These are phyloP conservation scores for Claviceps arundinis DNA, from an alignment of 2,329 filamentous ascomycete genomes.

Conservation along the genomic window DNA sequence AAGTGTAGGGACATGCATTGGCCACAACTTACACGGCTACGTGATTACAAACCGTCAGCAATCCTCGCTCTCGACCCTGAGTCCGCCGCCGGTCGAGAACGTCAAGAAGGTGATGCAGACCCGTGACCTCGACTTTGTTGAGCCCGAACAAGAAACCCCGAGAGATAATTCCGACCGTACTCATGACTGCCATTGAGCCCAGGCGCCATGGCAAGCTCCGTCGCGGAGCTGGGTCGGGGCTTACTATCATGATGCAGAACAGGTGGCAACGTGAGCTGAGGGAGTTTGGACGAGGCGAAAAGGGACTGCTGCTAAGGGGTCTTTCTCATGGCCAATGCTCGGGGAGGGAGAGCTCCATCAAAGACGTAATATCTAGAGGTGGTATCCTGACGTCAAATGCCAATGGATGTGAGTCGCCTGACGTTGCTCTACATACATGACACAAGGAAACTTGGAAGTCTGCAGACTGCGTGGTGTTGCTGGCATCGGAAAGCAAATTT, in stretches of 20 bases:
- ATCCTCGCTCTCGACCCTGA: slow-evolving; percentile 54
- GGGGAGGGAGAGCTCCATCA: background rate
- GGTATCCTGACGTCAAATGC: too few relatives aligned
- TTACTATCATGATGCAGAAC: slow-evolving; percentile 8
- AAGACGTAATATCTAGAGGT: background rate
- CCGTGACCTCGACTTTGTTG: slow-evolving; percentile 63
- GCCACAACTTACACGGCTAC: slow-evolving; percentile 22
- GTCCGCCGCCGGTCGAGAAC: slow-evolving; percentile 60
- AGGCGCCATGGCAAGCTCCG: slow-evolving; percentile 53
- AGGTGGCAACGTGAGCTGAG: background rate
- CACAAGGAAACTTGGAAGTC: background rate
- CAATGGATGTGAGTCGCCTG: too few relatives aligned
- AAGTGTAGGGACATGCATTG: background rate
- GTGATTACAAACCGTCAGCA: slow-evolving; percentile 55
- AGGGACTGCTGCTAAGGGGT: background rate
- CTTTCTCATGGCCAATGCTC: background rate
- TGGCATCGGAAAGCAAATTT: too few relatives aligned
- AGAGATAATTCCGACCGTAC: slow-evolving; percentile 55
- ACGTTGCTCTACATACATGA: too few relatives aligned
- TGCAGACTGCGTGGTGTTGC: background rate
- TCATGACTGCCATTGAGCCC: slow-evolving; percentile 62
- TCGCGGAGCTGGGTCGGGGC: slow-evolving; percentile 28
- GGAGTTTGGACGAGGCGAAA: background rate
- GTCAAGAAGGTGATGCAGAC: slow-evolving; percentile 61
- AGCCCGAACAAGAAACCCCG: slow-evolving; percentile 63